Evolutionary conservation across 2,329 filamentous ascomycete genomes (phyloP).

Genomic region (Arthrobotrys sphaeroides): DNA sequence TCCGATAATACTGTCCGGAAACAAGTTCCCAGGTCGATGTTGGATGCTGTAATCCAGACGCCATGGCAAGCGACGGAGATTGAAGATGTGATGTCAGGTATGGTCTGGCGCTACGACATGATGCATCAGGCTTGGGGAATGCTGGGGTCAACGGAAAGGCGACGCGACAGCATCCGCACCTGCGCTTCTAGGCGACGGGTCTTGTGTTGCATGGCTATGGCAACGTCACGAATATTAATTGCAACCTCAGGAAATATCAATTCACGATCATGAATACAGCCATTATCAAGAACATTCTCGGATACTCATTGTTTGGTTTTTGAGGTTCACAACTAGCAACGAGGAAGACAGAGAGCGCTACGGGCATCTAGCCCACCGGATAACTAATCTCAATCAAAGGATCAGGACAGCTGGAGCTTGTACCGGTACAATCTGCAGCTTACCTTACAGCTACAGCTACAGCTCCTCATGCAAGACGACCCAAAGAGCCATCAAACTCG

Average conservation of each 20-base stretch:
- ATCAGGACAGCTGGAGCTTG: neutral
- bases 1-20: slow-evolving; percentile 93
- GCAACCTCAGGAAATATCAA: neutral
- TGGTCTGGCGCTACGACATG: slow-evolving; percentile 46
- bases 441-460: slow-evolving; percentile 1
- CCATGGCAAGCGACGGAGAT: slow-evolving; percentile 54
- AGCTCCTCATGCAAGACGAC: neutral
- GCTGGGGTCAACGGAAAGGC: slow-evolving; percentile 24
- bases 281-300: neutral
- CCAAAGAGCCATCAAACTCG: neutral
- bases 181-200: slow-evolving; percentile 16
- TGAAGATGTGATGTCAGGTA: slow-evolving; percentile 27
- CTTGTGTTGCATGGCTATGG: slow-evolving; percentile 40
- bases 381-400: too few relatives aligned
- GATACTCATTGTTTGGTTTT: neutral
- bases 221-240: slow-evolving; percentile 12
- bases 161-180: slow-evolving; percentile 41
- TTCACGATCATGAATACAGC: neutral
- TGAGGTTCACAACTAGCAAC: neutral
- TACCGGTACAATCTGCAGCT: slow-evolving; percentile 12
- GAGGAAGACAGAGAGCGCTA: neutral
- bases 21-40: slow-evolving; percentile 94
- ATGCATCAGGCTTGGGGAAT: slow-evolving; percentile 24
- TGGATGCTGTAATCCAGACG: slow-evolving; percentile 60
- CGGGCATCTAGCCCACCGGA: too few relatives aligned